Evolutionary conservation across 1,284 basidiomycete genomes (phyloP).

Genomic region (Athelia psychrophila): DNA sequence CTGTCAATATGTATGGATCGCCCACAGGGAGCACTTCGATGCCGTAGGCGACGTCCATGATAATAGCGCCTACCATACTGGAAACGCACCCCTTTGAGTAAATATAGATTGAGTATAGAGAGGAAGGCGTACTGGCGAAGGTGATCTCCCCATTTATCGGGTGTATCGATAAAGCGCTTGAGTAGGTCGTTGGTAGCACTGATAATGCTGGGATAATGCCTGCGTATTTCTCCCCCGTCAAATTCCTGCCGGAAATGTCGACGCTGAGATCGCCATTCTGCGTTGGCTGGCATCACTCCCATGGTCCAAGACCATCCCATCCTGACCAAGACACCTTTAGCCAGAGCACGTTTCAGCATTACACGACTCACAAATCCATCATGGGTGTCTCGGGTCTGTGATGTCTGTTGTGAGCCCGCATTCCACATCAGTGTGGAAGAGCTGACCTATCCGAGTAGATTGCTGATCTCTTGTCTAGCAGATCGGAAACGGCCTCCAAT

Average conservation of each 20-base stretch:
- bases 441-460: conserved; percentile 37
- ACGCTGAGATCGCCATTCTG: conserved; percentile 18
- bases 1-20: conserved; percentile 30
- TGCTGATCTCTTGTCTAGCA: conserved; percentile 36
- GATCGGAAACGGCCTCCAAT: conserved; percentile 28
- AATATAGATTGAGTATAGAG: no score
- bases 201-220: conserved; percentile 11
- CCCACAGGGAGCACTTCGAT: conserved; percentile 15
- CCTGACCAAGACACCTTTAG: conserved; percentile 5
- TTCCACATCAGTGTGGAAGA: background rate
- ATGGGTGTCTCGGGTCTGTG: no score
- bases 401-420: no score
- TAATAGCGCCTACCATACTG: conserved; percentile 13
- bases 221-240: conserved; percentile 19
- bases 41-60: conserved; percentile 11
- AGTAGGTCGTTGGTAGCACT: conserved; percentile 18
- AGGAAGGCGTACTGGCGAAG: conserved; percentile 18
- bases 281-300: conserved; percentile 16
- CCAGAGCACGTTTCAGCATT: no score
- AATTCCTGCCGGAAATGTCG: conserved; percentile 3
- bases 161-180: conserved; percentile 18
- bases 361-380: no score
- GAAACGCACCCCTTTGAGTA: conserved; percentile 9
- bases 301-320: conserved; percentile 13
- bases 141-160: conserved; percentile 21